Evolutionary conservation across 2,329 filamentous ascomycete species (phyloP), one percentile per base, ranked within the genome.

Genomic region (Exophiala lecanii-corni): DNA sequence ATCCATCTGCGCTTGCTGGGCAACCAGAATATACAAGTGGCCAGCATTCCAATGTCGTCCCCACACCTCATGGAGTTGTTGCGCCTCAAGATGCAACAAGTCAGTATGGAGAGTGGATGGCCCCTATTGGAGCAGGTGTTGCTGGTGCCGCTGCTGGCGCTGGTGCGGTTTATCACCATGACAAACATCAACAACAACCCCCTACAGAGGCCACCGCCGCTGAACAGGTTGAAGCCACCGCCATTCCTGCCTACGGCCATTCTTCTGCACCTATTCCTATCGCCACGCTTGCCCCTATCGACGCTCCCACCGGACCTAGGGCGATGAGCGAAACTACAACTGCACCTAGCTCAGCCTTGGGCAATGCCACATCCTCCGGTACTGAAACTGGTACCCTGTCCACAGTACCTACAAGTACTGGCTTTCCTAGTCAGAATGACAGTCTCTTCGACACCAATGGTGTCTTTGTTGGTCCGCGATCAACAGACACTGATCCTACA

Each of bases 51-150:
- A 53, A 53, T 34, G 39, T 53, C 18, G 17, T 50, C 26, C 47
- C 43, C 12, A 39, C 32, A 18, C 50, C 52, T 49, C 20, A 51
- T 21, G 48, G 41, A 17, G 38, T 40, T 18, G 16, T 49, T 36
- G 13, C 43, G 12, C 20, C 46, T 20, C 42, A 30, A 46, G 50
- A 50, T 50, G 39, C 49, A 45, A 43, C 17, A 46, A 73, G 66
- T 49, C 63, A 67, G 39, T 73, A 76, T 43, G 71, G 71, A 12
- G 66, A 73, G 20, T 80, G 75, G 75, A 71, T 79, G 63, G 70
- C 66, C 16, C 72, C 72, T 9, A 62, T 66, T 21, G 68, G 68
- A 32, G 69, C 65, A 20, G 52, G 43, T 13, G 42, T 37, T 18
- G 49, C 46, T 45, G 55, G 47, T 25, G 46, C 44, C 19, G 45